Evolutionary conservation across 495 filamentous ascomycete species (phyloP).

Genomic region (Penicillium cataractarum): DNA sequence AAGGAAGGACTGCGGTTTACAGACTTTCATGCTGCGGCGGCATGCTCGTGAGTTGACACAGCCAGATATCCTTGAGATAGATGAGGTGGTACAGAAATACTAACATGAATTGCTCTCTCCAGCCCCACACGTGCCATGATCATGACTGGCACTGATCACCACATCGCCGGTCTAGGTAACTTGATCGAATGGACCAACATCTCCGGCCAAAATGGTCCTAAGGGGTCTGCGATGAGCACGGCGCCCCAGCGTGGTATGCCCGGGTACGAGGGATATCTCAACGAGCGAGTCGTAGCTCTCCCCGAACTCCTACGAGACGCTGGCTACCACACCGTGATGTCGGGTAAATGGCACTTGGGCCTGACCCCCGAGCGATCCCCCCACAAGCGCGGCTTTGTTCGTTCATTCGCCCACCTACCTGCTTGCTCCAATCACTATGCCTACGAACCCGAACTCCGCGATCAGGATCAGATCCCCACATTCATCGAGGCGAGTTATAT

Average conservation of each 20-base stretch:
- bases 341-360: slow-evolving; percentile 61
- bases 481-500: slow-evolving; percentile 56
- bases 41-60: slow-evolving; percentile 53
- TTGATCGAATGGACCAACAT: slow-evolving; percentile 55
- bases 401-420: slow-evolving; percentile 56
- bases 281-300: slow-evolving; percentile 62
- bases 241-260: slow-evolving; percentile 58
- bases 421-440: slow-evolving; percentile 66
- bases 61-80: background rate
- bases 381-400: slow-evolving; percentile 47
- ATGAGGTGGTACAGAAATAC: background rate
- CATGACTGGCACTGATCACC: slow-evolving; percentile 52
- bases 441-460: slow-evolving; percentile 57
- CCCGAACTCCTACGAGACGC: slow-evolving; percentile 64
- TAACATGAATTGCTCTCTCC: background rate
- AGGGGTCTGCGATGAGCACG: slow-evolving; percentile 46
- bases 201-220: slow-evolving; percentile 48
- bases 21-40: slow-evolving; percentile 65
- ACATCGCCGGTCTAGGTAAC: slow-evolving; percentile 51
- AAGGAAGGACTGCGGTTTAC: slow-evolving; percentile 60
- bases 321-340: slow-evolving; percentile 66
- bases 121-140: slow-evolving; percentile 65
- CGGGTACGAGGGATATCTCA: slow-evolving; percentile 68
- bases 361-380: slow-evolving; percentile 50
- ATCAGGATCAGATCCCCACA: slow-evolving; percentile 48